Evolutionary conservation across 768 basidiomycete genomes (phyloP).

Genomic region (Lactifluus echinatus): DNA sequence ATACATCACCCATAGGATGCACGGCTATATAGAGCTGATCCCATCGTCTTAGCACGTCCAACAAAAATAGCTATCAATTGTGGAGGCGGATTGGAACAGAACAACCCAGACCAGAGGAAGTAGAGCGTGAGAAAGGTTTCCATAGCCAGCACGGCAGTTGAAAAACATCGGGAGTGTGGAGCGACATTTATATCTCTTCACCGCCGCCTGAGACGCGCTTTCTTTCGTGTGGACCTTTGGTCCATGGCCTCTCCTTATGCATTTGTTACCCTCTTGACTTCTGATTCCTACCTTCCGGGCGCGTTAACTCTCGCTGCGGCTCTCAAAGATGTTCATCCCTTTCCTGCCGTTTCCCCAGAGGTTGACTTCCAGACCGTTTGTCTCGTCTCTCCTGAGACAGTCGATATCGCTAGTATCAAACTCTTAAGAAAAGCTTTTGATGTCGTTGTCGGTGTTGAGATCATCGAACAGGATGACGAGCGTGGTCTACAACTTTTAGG

Average conservation of each 20-base stretch:
- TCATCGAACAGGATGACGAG: conserved; percentile 62
- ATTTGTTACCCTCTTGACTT: conserved; percentile 88
- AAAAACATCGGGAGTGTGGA: not conserved
- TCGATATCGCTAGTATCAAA: conserved; percentile 76
- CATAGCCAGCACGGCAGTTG: conserved; percentile 8
- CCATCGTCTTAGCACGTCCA: not conserved
- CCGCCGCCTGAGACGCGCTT: conserved; percentile 18
- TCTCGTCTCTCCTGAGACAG: conserved; percentile 88
- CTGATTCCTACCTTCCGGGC: conserved; percentile 88
- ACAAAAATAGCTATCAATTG: not conserved
- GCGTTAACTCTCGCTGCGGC: conserved; percentile 82
- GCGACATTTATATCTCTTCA: conserved; percentile 9
- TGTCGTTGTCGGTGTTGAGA: conserved; percentile 85
- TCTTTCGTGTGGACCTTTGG: conserved; percentile 19
- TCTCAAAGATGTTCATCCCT: conserved; percentile 68
- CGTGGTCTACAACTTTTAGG: conserved; percentile 74
- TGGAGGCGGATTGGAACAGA: conserved; percentile 3
- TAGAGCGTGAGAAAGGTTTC: conserved; percentile 11
- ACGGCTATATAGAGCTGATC: not conserved
- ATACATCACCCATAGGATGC: too few relatives aligned
- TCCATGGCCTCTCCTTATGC: conserved; percentile 63
- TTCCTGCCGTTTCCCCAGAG: conserved; percentile 46
- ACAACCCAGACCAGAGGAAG: not conserved
- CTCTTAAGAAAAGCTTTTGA: conserved; percentile 74
- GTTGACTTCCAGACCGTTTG: conserved; percentile 77